Evolutionary conservation across 768 basidiomycete genomes (phyloP).

Genomic region (Collybia sordida): DNA sequence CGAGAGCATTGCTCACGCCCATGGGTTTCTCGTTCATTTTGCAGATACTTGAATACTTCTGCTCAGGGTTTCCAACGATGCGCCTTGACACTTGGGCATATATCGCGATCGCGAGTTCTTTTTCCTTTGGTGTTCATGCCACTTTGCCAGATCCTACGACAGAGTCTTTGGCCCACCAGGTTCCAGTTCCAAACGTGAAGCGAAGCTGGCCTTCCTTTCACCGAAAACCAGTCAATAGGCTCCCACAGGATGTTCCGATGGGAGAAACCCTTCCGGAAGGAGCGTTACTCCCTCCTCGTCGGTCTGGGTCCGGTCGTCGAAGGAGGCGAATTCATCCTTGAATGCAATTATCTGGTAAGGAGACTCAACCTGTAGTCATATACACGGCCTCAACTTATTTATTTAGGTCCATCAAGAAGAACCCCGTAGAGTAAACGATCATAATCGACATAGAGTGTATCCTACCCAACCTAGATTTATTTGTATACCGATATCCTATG

Average conservation of each 20-base stretch:
- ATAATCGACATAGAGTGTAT: background rate
- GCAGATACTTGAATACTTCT: background rate
- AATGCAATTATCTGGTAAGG: background rate
- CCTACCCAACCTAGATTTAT: no score
- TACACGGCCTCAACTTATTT: no score
- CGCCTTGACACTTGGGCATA: background rate
- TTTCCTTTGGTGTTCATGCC: background rate
- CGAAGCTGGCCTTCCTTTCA: conserved; percentile 14
- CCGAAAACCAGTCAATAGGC: background rate
- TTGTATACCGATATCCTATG: no score
- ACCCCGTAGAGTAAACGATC: no score
- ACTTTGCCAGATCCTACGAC: background rate
- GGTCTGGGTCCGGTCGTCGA: conserved; percentile 12
- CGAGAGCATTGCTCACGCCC: background rate
- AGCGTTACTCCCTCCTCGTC: conserved; percentile 13
- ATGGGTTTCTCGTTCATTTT: no score
- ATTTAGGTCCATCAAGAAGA: no score
- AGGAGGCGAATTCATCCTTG: conserved; percentile 17
- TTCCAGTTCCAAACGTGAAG: background rate
- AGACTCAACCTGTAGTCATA: no score
- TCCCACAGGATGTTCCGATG: background rate
- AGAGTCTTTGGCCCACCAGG: background rate
- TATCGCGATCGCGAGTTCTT: background rate
- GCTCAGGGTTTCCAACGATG: background rate
- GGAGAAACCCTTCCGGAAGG: conserved; percentile 8